Conservation (phyloP, 306 rosid species). For the Trifolium dubium region DNA sequence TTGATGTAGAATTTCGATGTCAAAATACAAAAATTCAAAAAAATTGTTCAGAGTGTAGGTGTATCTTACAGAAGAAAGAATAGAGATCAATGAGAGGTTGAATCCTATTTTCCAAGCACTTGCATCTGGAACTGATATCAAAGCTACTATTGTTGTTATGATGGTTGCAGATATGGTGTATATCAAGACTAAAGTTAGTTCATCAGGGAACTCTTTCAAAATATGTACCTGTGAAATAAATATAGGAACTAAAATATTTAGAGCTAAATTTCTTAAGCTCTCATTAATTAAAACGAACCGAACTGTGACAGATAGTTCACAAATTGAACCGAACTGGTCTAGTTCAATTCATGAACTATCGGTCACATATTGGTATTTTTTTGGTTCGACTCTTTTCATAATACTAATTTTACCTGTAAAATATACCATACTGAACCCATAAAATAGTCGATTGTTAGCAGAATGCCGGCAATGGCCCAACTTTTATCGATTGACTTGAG, state of each 20-base stretch:
- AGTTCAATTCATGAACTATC: too few relatives aligned
- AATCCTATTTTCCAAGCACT: constrained; percentile 75
- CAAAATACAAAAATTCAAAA: too few relatives aligned
- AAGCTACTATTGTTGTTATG: constrained; percentile 54
- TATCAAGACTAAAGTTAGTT: constrained; percentile 69
- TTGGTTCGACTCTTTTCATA: too few relatives aligned
- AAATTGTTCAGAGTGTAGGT: not conserved
- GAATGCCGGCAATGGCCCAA: constrained; percentile 74
- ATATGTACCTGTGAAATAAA: constrained; percentile 63
- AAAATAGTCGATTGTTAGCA: constrained; percentile 64
- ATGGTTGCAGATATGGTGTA: constrained; percentile 63
- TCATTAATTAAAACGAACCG: not conserved
- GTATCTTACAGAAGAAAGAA: constrained; percentile 75
- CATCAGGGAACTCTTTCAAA: constrained; percentile 83
- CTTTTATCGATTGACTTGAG: constrained; percentile 46
- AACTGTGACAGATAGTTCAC: too few relatives aligned
- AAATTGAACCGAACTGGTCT: too few relatives aligned
- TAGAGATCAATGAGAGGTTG: constrained; percentile 60
- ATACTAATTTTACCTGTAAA: constrained; percentile 59
- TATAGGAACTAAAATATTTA: not conserved
- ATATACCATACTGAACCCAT: constrained; percentile 80
- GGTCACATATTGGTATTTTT: too few relatives aligned
- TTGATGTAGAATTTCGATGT: too few relatives aligned
- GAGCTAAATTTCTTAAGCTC: not conserved
- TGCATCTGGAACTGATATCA: constrained; percentile 55